Evolutionary conservation across 2,329 filamentous ascomycete species (phyloP).

Genomic region (Beauveria pseudobassiana): DNA sequence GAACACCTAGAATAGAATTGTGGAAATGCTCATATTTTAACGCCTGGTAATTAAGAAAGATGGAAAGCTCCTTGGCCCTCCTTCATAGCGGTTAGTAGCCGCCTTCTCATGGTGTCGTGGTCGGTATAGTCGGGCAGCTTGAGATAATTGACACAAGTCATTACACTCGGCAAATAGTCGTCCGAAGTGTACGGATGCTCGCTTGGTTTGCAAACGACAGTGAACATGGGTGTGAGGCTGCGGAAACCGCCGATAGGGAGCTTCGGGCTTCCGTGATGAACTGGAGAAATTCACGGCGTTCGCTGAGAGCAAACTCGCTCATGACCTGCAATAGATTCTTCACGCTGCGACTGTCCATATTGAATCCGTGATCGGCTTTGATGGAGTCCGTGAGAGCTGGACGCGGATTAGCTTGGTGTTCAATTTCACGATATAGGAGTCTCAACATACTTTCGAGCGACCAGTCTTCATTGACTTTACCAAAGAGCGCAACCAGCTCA

Average conservation of each 20-base stretch:
- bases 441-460: conserved; percentile 78
- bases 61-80: conserved; percentile 98
- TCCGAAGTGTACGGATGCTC: conserved; percentile 89
- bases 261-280: conserved; percentile 96
- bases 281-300: conserved; percentile 89
- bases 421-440: neutral
- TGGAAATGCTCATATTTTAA: neutral
- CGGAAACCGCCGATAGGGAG: conserved; percentile 98
- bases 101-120: conserved; percentile 67
- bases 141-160: conserved; percentile 99
- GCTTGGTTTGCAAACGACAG: conserved; percentile 97
- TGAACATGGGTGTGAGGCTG: conserved; percentile 95
- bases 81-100: conserved; percentile 76
- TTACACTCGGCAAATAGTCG: conserved; percentile 97
- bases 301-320: conserved; percentile 69
- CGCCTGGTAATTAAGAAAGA: conserved; percentile 55
- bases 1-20: neutral
- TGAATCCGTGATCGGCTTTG: conserved; percentile 97
- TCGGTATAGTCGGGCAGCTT: conserved; percentile 92
- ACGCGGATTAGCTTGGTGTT: conserved; percentile 13
- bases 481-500: conserved; percentile 91
- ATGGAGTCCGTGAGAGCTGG: conserved; percentile 92
- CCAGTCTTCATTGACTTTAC: conserved; percentile 91
- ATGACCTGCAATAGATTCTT: conserved; percentile 89
- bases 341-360: conserved; percentile 95